A percentile compares a stretch with the other conserved stretches of the same genome.
phyloP scores from a whole-genome alignment of 2,329 filamentous ascomycete species.

The Penicillium sp. region DNA sequence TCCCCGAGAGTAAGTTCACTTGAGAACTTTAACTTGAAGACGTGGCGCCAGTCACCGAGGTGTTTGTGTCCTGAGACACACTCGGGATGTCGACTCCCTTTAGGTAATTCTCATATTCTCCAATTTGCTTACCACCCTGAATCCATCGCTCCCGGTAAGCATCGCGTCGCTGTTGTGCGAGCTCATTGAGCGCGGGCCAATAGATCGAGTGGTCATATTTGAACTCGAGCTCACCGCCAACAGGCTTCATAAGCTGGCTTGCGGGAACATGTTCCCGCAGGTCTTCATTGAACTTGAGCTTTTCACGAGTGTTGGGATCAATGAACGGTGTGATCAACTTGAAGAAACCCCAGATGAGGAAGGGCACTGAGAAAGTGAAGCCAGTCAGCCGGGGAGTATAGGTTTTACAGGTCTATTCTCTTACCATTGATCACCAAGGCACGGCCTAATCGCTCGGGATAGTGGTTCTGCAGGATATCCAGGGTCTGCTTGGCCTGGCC shows the following conservation, averaged over 20 bases:
- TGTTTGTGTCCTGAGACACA: slow-evolving; percentile 26
- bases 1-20: too few relatives aligned
- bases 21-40: neutral
- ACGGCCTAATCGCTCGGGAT: slow-evolving; percentile 83
- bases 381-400: neutral
- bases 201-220: slow-evolving; percentile 83
- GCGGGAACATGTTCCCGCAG: slow-evolving; percentile 74
- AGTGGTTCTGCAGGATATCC: slow-evolving; percentile 88
- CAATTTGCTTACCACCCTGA: slow-evolving; percentile 70
- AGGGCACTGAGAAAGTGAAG: slow-evolving; percentile 60
- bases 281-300: slow-evolving; percentile 97
- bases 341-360: slow-evolving; percentile 89
- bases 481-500: slow-evolving; percentile 76
- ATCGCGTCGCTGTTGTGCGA: slow-evolving; percentile 61
- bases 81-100: slow-evolving; percentile 55
- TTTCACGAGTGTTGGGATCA: slow-evolving; percentile 85
- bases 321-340: slow-evolving; percentile 95
- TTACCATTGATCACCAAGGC: slow-evolving; percentile 82
- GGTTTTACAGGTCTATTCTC: slow-evolving; percentile 27
- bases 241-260: slow-evolving; percentile 73
- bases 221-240: slow-evolving; percentile 76
- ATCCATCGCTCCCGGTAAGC: slow-evolving; percentile 67
- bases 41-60: slow-evolving; percentile 1
- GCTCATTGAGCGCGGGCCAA: slow-evolving; percentile 75
- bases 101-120: slow-evolving; percentile 84